Conservation (phyloP, 78 protist genomes). For the Ministeria vibrans region DNA sequence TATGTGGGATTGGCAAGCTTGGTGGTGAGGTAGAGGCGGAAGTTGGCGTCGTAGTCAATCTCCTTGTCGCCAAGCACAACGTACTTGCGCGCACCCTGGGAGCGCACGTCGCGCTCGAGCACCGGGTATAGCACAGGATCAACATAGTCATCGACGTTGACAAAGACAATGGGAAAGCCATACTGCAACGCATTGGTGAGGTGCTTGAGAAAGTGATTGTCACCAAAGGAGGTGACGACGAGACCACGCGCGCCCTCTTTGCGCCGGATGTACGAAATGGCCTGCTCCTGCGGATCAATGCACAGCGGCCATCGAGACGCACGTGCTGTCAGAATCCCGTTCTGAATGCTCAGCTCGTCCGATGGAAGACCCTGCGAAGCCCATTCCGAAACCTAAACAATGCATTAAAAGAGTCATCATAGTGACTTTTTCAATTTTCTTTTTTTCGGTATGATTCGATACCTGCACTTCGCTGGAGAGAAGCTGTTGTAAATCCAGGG, state of each 20-base stretch:
- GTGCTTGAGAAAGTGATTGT: constrained; percentile 35
- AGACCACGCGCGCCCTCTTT: constrained; percentile 23
- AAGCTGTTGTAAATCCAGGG: constrained; percentile 30
- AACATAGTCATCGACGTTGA: constrained; percentile 74
- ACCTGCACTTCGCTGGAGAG: constrained; percentile 72
- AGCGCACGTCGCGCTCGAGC: constrained; percentile 49
- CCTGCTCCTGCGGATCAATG: constrained; percentile 91
- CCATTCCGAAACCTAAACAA: too few species aligned
- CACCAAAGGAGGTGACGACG: constrained; percentile 52
- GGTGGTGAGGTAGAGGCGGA: constrained; percentile 70
- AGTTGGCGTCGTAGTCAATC: constrained; percentile 46
- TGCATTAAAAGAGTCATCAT: too few species aligned
- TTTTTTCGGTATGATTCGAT: too few species aligned
- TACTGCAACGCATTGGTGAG: constrained; percentile 62
- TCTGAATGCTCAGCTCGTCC: constrained; percentile 77
- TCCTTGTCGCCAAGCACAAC: constrained; percentile 68
- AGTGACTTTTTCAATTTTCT: too few species aligned
- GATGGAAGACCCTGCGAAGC: constrained; percentile 73
- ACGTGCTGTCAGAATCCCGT: constrained; percentile 57
- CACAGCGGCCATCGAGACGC: constrained; percentile 80
- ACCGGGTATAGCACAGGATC: constrained; percentile 85
- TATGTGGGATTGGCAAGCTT: constrained; percentile 76
- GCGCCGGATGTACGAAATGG: constrained; percentile 70
- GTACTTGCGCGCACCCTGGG: constrained; percentile 15
- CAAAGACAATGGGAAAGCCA: constrained; percentile 81